Evolutionary conservation across 1,284 basidiomycete genomes (phyloP), one percentile per base, ranked within the genome.

Genomic region (Puccinia novopanici): DNA sequence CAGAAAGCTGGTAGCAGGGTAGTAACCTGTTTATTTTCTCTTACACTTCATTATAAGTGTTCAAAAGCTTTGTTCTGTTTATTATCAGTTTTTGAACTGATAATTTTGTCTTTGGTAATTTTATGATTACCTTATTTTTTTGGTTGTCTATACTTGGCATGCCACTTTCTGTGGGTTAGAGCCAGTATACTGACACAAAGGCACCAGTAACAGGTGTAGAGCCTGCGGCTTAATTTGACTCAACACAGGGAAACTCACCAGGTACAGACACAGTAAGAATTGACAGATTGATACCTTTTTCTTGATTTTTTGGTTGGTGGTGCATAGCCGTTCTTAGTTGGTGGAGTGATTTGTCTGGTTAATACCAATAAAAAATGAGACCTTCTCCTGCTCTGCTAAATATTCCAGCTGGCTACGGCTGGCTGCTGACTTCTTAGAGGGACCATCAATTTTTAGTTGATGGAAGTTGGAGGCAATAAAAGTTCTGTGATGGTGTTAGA

Each of bases 331-430:
- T 88, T 88, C 87, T 88, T 88, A 87, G 87, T 88, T 87, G 86
- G 87, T 87, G 87, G 87, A 88, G 87, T 88, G 88, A 88, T 88
- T 88, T 89, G 89, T 89, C 89, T 89, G 89, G 89, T 89, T 89
- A 89, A 89, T 89, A 89, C 88, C 87, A 88, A 89, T 89, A 89
- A 89, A 87, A 87, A 89, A 89, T 86, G 87, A 89, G 88, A 89
- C 88, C 87, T 88, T 88, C 87, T 88, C 88, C 87, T 89, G 88
- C 88, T 89, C n/a, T n/a, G n/a, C n/a, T n/a, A 88, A 89, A 89
- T 89, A 89, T 88, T 86, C 88, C 86, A 87, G 86, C 86, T 85
- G 87, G 87, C 86, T 86, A 85, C 85, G 87, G 86, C 86, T 85
- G 87, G 87, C 86, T 86, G 86, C 85, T 83, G 87, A 87, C 87